Percentiles rank a stretch among this genome's conserved stretches.
Conservation (phyloP, 164 flowering plant species). For the Echeveria elegans region DNA sequence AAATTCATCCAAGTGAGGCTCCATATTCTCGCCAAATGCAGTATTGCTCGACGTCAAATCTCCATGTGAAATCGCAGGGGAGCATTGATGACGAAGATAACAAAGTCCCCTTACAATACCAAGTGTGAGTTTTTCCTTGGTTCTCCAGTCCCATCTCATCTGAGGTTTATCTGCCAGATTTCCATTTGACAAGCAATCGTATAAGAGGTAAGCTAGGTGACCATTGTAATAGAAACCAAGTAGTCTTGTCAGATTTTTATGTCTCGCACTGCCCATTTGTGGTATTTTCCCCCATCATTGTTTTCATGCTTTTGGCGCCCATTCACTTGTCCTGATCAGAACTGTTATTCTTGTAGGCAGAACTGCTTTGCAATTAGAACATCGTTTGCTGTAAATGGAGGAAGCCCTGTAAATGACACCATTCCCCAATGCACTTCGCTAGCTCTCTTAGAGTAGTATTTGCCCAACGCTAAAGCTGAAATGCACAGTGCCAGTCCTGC, state of each 20-base stretch:
- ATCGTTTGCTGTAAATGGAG: constrained; percentile 69
- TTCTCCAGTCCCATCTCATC: constrained; percentile 46
- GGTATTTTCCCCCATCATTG: constrained; percentile 32
- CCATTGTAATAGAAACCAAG: constrained; percentile 75
- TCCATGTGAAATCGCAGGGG: constrained; percentile 87
- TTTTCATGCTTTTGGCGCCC: constrained; percentile 33
- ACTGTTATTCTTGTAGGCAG: constrained; percentile 87
- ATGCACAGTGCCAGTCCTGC: constrained; percentile 33
- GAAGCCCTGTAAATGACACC: constrained; percentile 66
- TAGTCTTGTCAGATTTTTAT: constrained; percentile 61
- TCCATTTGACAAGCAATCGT: constrained; percentile 74
- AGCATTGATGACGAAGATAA: constrained; percentile 82
- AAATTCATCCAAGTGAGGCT: constrained; percentile 67
- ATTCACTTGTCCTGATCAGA: constrained; percentile 61
- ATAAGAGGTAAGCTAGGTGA: constrained; percentile 49
- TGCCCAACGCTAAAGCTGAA: constrained; percentile 27
- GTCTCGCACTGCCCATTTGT: constrained; percentile 63
- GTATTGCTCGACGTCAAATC: constrained; percentile 60
- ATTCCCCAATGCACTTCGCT: constrained; percentile 49
- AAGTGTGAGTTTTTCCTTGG: constrained; percentile 42
- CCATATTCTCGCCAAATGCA: constrained; percentile 71
- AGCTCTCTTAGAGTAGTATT: constrained; percentile 25
- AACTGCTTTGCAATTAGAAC: constrained; percentile 60
- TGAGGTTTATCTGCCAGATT: constrained; percentile 53
- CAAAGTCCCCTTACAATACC: constrained; percentile 74